These are phyloP conservation scores for Rubus idaeus DNA, from an alignment of 306 rosid genomes.

Conservation along the genomic window DNA sequence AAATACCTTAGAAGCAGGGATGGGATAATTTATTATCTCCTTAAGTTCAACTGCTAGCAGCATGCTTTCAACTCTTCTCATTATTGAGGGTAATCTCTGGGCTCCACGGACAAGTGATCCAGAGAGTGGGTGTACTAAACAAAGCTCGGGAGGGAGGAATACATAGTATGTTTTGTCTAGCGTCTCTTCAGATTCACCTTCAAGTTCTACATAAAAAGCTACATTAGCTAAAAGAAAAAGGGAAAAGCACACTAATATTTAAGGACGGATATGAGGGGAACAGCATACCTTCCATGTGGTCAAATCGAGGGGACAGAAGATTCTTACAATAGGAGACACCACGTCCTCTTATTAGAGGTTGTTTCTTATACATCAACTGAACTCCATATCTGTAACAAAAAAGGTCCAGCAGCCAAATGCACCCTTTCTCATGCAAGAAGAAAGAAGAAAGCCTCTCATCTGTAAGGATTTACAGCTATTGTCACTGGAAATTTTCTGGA, in stretches of 20 bases:
- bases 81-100: constrained; percentile 94
- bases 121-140: constrained; percentile 87
- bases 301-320: constrained; percentile 93
- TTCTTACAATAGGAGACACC: constrained; percentile 99
- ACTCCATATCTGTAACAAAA: constrained; percentile 80
- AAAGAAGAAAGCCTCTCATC: constrained; percentile 65
- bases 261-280: constrained; percentile 16
- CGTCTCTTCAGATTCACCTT: constrained; percentile 77
- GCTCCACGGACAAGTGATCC: constrained; percentile 98
- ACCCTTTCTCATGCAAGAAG: constrained; percentile 67
- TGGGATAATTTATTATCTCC: constrained; percentile 64
- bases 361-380: constrained; percentile 78
- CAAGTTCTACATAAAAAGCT: constrained; percentile 43
- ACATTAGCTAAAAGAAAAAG: constrained; percentile 23
- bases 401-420: constrained; percentile 62
- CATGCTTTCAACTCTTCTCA: constrained; percentile 99
- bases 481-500: constrained; percentile 37
- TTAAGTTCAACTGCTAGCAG: constrained; percentile 87
- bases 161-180: constrained; percentile 94
- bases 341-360: constrained; percentile 90
- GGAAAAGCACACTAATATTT: constrained; percentile 12
- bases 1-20: constrained; percentile 72
- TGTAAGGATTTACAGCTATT: constrained; percentile 45
- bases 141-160: constrained; percentile 93
- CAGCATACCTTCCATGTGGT: constrained; percentile 75